Evolutionary conservation across 768 basidiomycete genomes (phyloP), one percentile per base, ranked within the genome.

Genomic region (Boletus huronensis): DNA sequence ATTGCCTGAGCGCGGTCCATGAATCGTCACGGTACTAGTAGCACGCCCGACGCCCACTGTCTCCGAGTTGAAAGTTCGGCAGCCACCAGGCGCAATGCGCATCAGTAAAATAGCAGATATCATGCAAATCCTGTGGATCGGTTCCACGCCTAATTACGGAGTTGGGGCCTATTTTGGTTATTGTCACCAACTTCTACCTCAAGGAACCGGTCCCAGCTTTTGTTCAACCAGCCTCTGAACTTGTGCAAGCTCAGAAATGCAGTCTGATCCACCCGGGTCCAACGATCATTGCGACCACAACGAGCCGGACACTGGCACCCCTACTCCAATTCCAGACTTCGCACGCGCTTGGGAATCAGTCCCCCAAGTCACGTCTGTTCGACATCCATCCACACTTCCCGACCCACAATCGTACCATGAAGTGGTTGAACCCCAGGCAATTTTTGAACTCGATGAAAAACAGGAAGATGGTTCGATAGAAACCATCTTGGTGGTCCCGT

Each of bases 391-490:
- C n/a, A 54, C 26, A 3, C 58, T 54, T 13, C 66, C 60, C 1
- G 50, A 58, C 32, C 59, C 57, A 19, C 2, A 40, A 4, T 38
- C 32, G 7, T 72, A 64, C 46, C 68, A 70, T 10, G 25, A 51
- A 16, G 44, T 2, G 23, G 52, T 70, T 49, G 62, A 68, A 31
- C 45, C 59, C 14, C 19, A 50, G 7, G 53, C 54, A 3, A 70
- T 70, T 9, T 72, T 72, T 31, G 68, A 72, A 39, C 59, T 70
- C 38, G 51, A 64, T 5, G 58, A 60, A 54, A 29, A 25, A 26
- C 54, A 50, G 38, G 1, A 34, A 11, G 43, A 60, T 6, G 57
- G 57, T 1, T 58, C 57, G 5, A 45, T 38, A 8, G 13, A 58
- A 11, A 52, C 57, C 28, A 50, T 70, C 35, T 44, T 54, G 17